Base-by-base conservation (phyloP, 2,329 filamentous ascomycete species). In the Macrophomina tecta region DNA sequence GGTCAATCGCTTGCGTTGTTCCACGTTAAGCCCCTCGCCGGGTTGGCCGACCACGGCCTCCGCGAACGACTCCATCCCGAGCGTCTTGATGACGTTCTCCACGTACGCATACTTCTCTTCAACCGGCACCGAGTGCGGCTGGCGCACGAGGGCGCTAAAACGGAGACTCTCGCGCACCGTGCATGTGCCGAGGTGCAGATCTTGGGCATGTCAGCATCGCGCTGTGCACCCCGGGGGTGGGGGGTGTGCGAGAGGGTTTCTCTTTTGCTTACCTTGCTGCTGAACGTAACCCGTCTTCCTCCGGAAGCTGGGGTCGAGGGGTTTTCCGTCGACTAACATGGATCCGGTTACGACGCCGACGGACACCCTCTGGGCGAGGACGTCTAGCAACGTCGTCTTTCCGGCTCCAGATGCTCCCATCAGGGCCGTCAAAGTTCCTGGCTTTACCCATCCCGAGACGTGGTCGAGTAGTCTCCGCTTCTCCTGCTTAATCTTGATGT, bases 1-100 rank as follows among this genome's bases (percentile, higher is more conserved):
- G 0, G 90, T 91, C 8, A 91, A 80, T 58, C 89, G 82, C 77
- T 92, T 92, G 67, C 87, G 83, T 74, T 91, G 87, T 75, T 91
- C 89, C 5, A 91, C 88, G 11, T 88, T 88, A 14, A 91, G 80
- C 4, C 85, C 87, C 65, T 83, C 84, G 0, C 88, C 88, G 0
- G 87, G 86, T 0, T 86, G 81, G 69, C 89, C 89, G 34, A 91
- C 87, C 2, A 90, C 83, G 0, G 88, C 87, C 52, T 90, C 86
- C 12, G 88, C 87, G 67, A 89, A 90, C 64, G 90, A 87, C 34
- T 85, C 79, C 87, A 91, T 90, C 73, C 87, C 85, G 30, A 91
- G 81, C 81, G 91, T 86, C 74, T 84, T 83, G 72, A 90, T 89
- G 23, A 90, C 86, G 49, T 88, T 83, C 69, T 90, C 87, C 4